Evolutionary conservation across 805 yeast species (phyloP), one percentile per base, ranked within the genome.

Genomic region (Sugiyamaella floridensis): DNA sequence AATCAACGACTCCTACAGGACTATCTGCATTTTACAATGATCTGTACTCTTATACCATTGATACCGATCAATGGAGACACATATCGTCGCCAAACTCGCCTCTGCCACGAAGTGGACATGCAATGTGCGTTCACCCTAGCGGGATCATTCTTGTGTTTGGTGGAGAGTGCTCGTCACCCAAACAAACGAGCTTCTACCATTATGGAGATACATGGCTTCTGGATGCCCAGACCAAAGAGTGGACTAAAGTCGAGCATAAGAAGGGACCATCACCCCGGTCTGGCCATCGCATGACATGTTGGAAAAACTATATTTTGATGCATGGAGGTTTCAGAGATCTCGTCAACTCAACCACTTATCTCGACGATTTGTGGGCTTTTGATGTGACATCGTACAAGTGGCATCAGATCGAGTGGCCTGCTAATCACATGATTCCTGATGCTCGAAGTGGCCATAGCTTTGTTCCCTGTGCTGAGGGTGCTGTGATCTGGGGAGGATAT

Each of bases 121-220:
- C 96, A 1, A 86, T 90, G 88, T 83, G 90, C 56, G 84, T 87
- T 0, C 98, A 92, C 68, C 96, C 97, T 1, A 81, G 89, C 1
- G 98, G 98, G 10, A 73, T 90, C 1, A 78, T 88, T 26, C 67
- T 92, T 55, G 70, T 92, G 74, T 93, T 89, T 71, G 99, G 98
- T 48, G 99, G 99, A 62, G 99, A 92, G 69, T 92, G 93, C 62
- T 87, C 97, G 1, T 86, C 96, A 14, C 98, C 98, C 2, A 92
- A 92, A 62, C 99, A 92, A 67, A 81, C 88, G 48, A 89, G 97
- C 0, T 92, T 92, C 69, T 93, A 93, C 67, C 99, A 92, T 69
- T 92, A 88, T 67, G 92, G 96, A 15, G 99, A 92, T 65, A 85
- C 97, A 3, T 92, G 99, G 99, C 76, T 92, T 46, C 72, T 92